Conservation (phyloP, 805 yeast genomes). For the Dipodascopsis uninucleata region DNA sequence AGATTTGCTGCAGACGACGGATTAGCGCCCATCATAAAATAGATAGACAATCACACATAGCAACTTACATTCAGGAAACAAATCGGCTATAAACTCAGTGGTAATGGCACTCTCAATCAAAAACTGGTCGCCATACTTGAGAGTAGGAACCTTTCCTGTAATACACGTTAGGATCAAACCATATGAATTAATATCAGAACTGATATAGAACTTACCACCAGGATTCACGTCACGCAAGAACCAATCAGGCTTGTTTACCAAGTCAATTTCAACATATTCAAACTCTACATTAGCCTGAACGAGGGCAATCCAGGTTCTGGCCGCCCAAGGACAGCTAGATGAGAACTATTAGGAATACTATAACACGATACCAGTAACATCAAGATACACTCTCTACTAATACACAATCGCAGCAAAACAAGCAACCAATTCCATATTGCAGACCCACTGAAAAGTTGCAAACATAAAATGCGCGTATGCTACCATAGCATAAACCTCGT, state of each 20-base stretch:
- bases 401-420: neutral
- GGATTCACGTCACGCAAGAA: slow-evolving; percentile 32
- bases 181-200: neutral
- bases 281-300: slow-evolving; percentile 31
- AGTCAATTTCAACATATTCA: slow-evolving; percentile 32
- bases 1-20: slow-evolving; percentile 39
- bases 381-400: too few relatives aligned
- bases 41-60: too few relatives aligned
- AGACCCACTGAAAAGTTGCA: neutral
- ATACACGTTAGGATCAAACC: too few relatives aligned
- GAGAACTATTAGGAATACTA: too few relatives aligned
- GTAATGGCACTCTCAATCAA: slow-evolving; percentile 31
- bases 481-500: too few relatives aligned
- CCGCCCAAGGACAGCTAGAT: slow-evolving; percentile 35
- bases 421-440: neutral
- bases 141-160: slow-evolving; percentile 32
- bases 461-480: too few relatives aligned
- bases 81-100: slow-evolving; percentile 32
- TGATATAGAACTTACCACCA: slow-evolving; percentile 20
- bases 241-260: slow-evolving; percentile 34
- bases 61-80: slow-evolving; percentile 29
- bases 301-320: slow-evolving; percentile 34
- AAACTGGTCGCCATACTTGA: slow-evolving; percentile 29
- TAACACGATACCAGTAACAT: too few relatives aligned
- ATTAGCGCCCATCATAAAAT: neutral